These are phyloP conservation scores for Fusarium sp. DNA, from an alignment of 2,329 filamentous ascomycete species.

Conservation along the genomic window DNA sequence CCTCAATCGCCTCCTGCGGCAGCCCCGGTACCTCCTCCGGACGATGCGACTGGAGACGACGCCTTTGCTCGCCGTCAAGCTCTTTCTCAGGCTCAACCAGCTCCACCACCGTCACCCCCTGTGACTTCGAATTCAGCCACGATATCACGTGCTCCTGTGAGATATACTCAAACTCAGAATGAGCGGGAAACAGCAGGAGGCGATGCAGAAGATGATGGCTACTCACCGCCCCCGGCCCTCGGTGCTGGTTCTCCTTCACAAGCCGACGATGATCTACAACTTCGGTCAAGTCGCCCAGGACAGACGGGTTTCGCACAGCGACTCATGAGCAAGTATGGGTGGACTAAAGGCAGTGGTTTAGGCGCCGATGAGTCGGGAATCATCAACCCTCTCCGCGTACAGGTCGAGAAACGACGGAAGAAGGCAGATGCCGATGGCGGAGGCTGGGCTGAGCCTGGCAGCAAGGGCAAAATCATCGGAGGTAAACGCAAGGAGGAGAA, in stretches of 20 bases:
- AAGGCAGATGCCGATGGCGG: constrained; percentile 82
- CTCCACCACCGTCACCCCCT: constrained; percentile 51
- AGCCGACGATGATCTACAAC: constrained; percentile 50
- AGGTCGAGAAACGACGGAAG: constrained; percentile 88
- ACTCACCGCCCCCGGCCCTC: constrained; percentile 61
- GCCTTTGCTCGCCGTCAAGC: constrained; percentile 73
- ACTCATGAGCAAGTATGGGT: constrained; percentile 93
- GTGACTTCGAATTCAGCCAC: constrained; percentile 62
- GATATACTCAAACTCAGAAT: constrained; percentile 64
- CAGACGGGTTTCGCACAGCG: constrained; percentile 88
- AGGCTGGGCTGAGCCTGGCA: constrained; percentile 76
- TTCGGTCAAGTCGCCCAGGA: constrained; percentile 75
- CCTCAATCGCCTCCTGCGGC: constrained; percentile 60
- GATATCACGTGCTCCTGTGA: constrained; percentile 82
- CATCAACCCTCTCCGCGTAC: constrained; percentile 81
- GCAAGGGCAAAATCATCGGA: constrained; percentile 83
- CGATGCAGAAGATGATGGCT: constrained; percentile 56
- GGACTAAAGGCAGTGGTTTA: constrained; percentile 87
- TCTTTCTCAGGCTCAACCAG: constrained; percentile 60
- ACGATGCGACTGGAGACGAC: constrained; percentile 75
- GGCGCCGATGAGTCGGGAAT: constrained; percentile 87
- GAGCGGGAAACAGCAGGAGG: constrained; percentile 53
- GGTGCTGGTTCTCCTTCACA: constrained; percentile 57
- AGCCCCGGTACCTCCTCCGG: constrained; percentile 60
- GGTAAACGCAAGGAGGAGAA: constrained; percentile 67